Percentiles rank a stretch among this genome's conserved stretches.
These are phyloP conservation scores for Corinectria fuckeliana DNA, from an alignment of 2,329 filamentous ascomycete species.

Conservation along the genomic window DNA sequence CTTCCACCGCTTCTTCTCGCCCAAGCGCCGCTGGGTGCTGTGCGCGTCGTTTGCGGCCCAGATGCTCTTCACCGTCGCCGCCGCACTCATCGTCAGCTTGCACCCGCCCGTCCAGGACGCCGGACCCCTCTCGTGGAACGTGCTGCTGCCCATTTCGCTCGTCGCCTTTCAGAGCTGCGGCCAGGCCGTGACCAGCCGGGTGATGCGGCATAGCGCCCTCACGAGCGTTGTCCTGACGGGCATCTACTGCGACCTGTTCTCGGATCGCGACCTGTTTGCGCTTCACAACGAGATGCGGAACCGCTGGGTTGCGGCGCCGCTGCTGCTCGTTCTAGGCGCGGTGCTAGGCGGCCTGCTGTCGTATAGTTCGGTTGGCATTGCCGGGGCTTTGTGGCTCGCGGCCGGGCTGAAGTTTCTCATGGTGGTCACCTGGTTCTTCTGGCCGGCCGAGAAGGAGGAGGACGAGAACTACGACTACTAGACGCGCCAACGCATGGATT, in stretches of 20 bases:
- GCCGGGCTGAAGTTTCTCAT: constrained; percentile 63
- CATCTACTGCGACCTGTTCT: constrained; percentile 81
- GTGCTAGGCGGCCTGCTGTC: constrained; percentile 57
- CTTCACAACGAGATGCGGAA: constrained; percentile 56
- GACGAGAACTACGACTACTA: neutral
- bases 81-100: constrained; percentile 60
- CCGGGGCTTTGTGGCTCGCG: constrained; percentile 64
- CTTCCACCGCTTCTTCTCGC: constrained; percentile 67
- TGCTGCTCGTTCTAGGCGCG: constrained; percentile 57
- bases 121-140: constrained; percentile 60
- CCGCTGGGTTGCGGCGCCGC: constrained; percentile 55
- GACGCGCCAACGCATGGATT: constrained; percentile 1
- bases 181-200: constrained; percentile 76
- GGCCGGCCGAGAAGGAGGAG: constrained; percentile 56
- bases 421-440: constrained; percentile 65
- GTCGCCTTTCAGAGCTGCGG: constrained; percentile 81
- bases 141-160: constrained; percentile 70
- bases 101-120: constrained; percentile 46
- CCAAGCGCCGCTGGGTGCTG: constrained; percentile 70
- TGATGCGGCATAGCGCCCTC: constrained; percentile 71
- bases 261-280: constrained; percentile 60
- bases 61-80: constrained; percentile 54
- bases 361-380: constrained; percentile 54
- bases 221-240: constrained; percentile 83
- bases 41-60: constrained; percentile 64